Conservation (phyloP, 2,329 filamentous ascomycete species). For the Coniella vitis region DNA sequence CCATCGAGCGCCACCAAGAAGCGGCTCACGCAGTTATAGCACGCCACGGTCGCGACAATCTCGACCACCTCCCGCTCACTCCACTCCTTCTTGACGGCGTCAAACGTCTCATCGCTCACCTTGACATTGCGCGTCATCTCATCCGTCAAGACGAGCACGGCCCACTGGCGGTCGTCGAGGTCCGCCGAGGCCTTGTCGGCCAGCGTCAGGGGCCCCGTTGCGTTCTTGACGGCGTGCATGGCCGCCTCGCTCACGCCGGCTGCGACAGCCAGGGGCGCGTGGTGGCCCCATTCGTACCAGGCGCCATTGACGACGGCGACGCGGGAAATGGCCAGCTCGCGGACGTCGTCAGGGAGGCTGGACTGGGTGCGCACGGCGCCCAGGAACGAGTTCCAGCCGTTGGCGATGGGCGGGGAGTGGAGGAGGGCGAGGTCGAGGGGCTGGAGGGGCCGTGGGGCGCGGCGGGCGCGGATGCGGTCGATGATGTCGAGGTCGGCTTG, state of each 20-base stretch:
- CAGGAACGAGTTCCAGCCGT: slow-evolving; percentile 68
- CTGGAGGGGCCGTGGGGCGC: slow-evolving; percentile 63
- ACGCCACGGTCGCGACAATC: slow-evolving; percentile 62
- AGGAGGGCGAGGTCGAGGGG: slow-evolving; percentile 70
- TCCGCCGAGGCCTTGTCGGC: slow-evolving; percentile 23
- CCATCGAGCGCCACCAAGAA: slow-evolving; percentile 78
- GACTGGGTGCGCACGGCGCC: slow-evolving; percentile 54
- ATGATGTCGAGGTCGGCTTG: slow-evolving; percentile 50
- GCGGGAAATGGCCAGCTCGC: slow-evolving; percentile 74
- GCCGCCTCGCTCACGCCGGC: slow-evolving; percentile 50
- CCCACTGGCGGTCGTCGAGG: slow-evolving; percentile 52
- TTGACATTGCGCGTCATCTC: slow-evolving; percentile 73
- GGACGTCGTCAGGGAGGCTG: slow-evolving; percentile 45
- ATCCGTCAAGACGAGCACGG: slow-evolving; percentile 67
- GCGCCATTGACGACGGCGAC: slow-evolving; percentile 75
- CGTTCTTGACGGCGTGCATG: slow-evolving; percentile 34
- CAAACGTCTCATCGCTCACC: slow-evolving; percentile 65
- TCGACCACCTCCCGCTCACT: slow-evolving; percentile 63
- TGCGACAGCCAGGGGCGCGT: slow-evolving; percentile 59
- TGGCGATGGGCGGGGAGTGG: slow-evolving; percentile 66
- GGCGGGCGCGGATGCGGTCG: slow-evolving; percentile 56
- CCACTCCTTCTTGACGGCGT: slow-evolving; percentile 52
- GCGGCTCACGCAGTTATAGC: slow-evolving; percentile 79
- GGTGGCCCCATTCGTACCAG: slow-evolving; percentile 80
- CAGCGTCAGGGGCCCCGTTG: slow-evolving; percentile 21